Conservation (phyloP, 2,329 filamentous ascomycete species). For the Westerdykella sp. region DNA sequence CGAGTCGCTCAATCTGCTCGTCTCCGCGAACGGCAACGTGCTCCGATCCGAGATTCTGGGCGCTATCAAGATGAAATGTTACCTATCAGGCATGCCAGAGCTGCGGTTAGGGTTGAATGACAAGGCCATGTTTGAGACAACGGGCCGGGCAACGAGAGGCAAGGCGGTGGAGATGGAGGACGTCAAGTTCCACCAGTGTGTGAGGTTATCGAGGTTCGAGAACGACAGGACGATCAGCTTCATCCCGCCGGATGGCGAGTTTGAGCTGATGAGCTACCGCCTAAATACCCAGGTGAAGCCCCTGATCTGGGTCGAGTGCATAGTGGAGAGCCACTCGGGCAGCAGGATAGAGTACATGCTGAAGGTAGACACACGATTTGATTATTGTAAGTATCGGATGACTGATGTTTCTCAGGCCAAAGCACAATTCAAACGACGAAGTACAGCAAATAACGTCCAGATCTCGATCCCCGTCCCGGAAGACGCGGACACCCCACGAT, state of each 20-base stretch:
- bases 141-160: conserved; percentile 83
- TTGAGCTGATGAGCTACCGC: conserved; percentile 98
- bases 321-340: conserved; percentile 92
- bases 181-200: conserved; percentile 98
- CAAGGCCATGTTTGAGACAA: conserved; percentile 99
- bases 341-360: conserved; percentile 98
- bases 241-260: conserved; percentile 96
- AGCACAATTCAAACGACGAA: conserved; percentile 95
- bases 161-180: conserved; percentile 99
- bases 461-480: conserved; percentile 96
- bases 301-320: conserved; percentile 96
- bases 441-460: conserved; percentile 97
- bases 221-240: conserved; percentile 99
- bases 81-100: conserved; percentile 96
- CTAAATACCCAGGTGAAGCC: conserved; percentile 98
- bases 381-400: background rate
- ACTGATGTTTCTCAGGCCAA: conserved; percentile 53
- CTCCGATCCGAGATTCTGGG: conserved; percentile 93
- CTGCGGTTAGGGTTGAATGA: conserved; percentile 90
- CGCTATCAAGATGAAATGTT: conserved; percentile 99
- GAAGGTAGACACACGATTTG: conserved; percentile 51
- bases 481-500: conserved; percentile 90
- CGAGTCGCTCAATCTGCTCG: conserved; percentile 91
- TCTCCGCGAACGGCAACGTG: conserved; percentile 90
- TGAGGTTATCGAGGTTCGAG: conserved; percentile 90